Conservation (phyloP, 768 basidiomycete species). For the Xanthoconium stramineum region DNA sequence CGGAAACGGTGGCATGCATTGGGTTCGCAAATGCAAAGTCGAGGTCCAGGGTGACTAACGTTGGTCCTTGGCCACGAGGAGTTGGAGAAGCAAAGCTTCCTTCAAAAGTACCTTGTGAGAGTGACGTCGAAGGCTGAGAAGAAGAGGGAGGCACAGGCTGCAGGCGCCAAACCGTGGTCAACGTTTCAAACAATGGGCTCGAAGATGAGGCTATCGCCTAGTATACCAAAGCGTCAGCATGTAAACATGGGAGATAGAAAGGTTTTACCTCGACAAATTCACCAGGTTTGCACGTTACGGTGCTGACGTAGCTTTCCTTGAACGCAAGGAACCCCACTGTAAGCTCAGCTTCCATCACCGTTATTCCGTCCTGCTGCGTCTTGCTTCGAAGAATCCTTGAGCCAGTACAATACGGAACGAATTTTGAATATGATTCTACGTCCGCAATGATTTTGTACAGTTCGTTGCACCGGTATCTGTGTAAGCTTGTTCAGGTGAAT, state of each 20-base stretch:
- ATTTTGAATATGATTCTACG: slow-evolving; percentile 79
- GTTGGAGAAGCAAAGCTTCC: background rate
- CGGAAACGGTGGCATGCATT: slow-evolving; percentile 77
- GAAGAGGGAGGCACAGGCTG: slow-evolving; percentile 49
- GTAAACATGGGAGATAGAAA: background rate
- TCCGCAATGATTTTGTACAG: slow-evolving; percentile 87
- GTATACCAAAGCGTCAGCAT: slow-evolving; percentile 9
- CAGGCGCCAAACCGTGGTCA: slow-evolving; percentile 74
- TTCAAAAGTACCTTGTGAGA: slow-evolving; percentile 3
- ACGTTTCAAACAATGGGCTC: slow-evolving; percentile 69
- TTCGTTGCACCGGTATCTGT: slow-evolving; percentile 73
- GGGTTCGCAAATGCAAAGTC: slow-evolving; percentile 87
- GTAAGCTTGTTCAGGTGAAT: slow-evolving; percentile 11
- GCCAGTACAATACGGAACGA: slow-evolving; percentile 84
- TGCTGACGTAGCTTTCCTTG: slow-evolving; percentile 82
- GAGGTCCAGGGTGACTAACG: slow-evolving; percentile 81
- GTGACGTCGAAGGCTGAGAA: slow-evolving; percentile 33
- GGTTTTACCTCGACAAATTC: slow-evolving; percentile 65
- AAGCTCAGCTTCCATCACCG: slow-evolving; percentile 77
- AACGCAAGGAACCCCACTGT: slow-evolving; percentile 86
- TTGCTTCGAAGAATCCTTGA: slow-evolving; percentile 55
- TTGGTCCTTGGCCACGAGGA: slow-evolving; percentile 42
- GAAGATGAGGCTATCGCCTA: slow-evolving; percentile 72
- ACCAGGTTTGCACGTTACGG: slow-evolving; percentile 75
- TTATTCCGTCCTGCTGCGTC: slow-evolving; percentile 31